Conservation (phyloP, 2,329 filamentous ascomycete species). For the Colletotrichum sp. region DNA sequence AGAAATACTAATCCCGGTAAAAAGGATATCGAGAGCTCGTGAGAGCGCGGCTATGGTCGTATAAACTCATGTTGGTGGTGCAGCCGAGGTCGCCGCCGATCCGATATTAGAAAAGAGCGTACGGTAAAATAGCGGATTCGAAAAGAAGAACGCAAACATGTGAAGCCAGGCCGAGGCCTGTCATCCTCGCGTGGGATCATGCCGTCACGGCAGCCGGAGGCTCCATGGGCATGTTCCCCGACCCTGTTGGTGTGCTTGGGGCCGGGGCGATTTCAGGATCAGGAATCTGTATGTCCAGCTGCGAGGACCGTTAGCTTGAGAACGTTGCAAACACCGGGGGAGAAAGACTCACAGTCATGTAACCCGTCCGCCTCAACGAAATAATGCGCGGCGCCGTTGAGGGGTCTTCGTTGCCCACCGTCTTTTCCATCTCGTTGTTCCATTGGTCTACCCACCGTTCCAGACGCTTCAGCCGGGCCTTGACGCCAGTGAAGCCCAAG, state of each 20-base stretch:
- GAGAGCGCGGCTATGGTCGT: slow-evolving; percentile 8
- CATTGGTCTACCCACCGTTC: slow-evolving; percentile 87
- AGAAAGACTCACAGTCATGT: slow-evolving; percentile 72
- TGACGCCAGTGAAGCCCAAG: slow-evolving; percentile 76
- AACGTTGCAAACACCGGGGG: not conserved
- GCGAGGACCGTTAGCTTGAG: slow-evolving; percentile 25
- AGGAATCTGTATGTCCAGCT: slow-evolving; percentile 83
- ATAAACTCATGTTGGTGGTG: slow-evolving; percentile 14
- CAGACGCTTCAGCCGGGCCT: slow-evolving; percentile 70
- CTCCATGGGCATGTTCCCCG: slow-evolving; percentile 16
- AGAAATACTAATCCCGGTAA: not conserved
- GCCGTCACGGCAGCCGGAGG: slow-evolving; percentile 8
- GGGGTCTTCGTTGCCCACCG: slow-evolving; percentile 54
- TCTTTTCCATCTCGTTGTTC: slow-evolving; percentile 75
- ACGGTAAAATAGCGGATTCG: slow-evolving; percentile 7
- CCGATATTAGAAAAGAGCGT: slow-evolving; percentile 19
- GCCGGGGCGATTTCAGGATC: slow-evolving; percentile 73
- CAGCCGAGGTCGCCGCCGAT: not conserved
- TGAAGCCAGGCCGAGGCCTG: not conserved
- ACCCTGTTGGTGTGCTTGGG: slow-evolving; percentile 40
- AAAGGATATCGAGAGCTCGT: slow-evolving; percentile 20
- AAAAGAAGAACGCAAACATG: not conserved
- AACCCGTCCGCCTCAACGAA: slow-evolving; percentile 80
- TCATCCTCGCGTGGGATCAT: not conserved
- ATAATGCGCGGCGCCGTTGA: slow-evolving; percentile 72